phyloP scores from a whole-genome alignment of 2,329 filamentous ascomycete genomes.

The Fusarium sp. region DNA sequence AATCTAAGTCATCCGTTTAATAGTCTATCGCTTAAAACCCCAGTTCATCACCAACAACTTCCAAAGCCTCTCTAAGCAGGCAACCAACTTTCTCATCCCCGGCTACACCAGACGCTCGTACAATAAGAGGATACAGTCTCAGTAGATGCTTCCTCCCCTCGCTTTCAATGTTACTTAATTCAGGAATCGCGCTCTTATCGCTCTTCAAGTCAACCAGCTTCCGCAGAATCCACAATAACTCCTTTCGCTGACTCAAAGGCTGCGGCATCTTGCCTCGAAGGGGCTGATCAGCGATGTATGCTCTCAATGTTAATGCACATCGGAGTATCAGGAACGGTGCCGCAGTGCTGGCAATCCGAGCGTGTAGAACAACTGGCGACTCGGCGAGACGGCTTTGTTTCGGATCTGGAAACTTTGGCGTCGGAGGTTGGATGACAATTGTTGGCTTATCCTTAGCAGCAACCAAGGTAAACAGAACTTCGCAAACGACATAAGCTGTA shows the following conservation, averaged over 20 bases:
- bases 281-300: conserved; percentile 92
- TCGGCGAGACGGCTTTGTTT: conserved; percentile 40
- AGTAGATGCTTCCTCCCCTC: conserved; percentile 80
- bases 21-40: conserved; percentile 34
- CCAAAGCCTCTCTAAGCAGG: conserved; percentile 70
- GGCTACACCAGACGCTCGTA: conserved; percentile 68
- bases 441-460: conserved; percentile 57
- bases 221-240: conserved; percentile 79
- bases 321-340: conserved; percentile 87
- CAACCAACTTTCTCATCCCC: conserved; percentile 72
- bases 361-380: conserved; percentile 54
- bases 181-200: conserved; percentile 77
- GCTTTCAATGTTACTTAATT: conserved; percentile 63
- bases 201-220: conserved; percentile 76
- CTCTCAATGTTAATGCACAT: conserved; percentile 81
- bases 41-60: conserved; percentile 70
- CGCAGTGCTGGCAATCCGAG: conserved; percentile 78
- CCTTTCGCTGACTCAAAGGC: conserved; percentile 82
- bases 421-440: conserved; percentile 58
- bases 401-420: conserved; percentile 56
- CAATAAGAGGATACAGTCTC: conserved; percentile 82
- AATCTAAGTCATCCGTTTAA: neutral
- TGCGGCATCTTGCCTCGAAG: conserved; percentile 90
- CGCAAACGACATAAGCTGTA: conserved; percentile 85
- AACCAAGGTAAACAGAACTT: conserved; percentile 81